Evolutionary conservation across 805 yeast genomes (phyloP), one percentile per base, ranked within the genome.

Genomic region (Komagataella pseudopastoris): DNA sequence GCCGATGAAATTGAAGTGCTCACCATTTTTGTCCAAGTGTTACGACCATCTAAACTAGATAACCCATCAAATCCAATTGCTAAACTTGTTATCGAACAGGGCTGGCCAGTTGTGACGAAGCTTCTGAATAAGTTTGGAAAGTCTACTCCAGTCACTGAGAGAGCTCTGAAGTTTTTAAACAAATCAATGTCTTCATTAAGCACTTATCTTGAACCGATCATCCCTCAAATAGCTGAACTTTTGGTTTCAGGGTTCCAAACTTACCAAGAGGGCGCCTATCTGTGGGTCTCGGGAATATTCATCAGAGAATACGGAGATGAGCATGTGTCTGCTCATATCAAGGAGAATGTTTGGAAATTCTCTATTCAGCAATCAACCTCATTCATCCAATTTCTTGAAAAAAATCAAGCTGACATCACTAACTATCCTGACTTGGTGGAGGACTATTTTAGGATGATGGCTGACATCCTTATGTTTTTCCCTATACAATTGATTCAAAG

Each of bases 261-360:
- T 23, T 83, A 84, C 18, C 77, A 80, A 43, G 78, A 70, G 59
- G 97, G 96, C 3, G 87, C 96, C 63, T 89, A 84, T 61, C 68
- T 90, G 52, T 90, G 95, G 93, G 91, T 87, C 12, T 83, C 95
- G 2, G 97, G 96, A 6, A 74, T 85, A 7, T 69, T 89, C 23
- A 79, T 86, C 50, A 78, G 86, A 52, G 91, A 87, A 54, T 90
- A 75, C 56, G 83, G 81, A 56, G 75, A 70, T 53, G 68, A 66
- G 23, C 65, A 68, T n/a, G 73, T 54, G 6, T 50, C 62, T 2
- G 51, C 36, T 63, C 73, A 70, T 3, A 67, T 81, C 18, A 78
- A 77, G 55, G 73, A 72, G 24, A 76, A 86, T 2, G 80, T 86
- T 17, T 88, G 88, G 83, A 71, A 75, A 51, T 88, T 89, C 66